Evolutionary conservation across 306 rosid genomes (phyloP), one percentile per base, ranked within the genome.

Genomic region (Lupinus albus): DNA sequence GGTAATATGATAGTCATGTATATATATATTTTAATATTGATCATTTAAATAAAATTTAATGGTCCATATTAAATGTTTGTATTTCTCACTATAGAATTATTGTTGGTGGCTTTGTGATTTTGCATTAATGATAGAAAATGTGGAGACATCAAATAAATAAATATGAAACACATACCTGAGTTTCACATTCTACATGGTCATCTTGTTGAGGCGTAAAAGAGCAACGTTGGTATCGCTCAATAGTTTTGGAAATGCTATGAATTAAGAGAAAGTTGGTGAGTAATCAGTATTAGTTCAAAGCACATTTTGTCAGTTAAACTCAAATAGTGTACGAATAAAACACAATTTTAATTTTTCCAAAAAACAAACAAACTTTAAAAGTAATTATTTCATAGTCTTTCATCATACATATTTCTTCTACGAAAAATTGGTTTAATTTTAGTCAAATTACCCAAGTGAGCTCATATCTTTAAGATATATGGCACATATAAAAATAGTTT

Each of bases 151-250:
- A 25, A 5, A 45, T 45, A 45, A 20, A 52, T 3, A 53, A 53
- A 18, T 6, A 20, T 8, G 8, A 20, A 53, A 28, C 36, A 4
- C 59, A 53, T 46, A 89, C 98, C 96, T 89, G 91, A 21, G 93
- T 79, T 81, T 92, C 85, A 14, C 71, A 74, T 61, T 86, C 85
- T 46, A 66, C 39, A 11, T 51, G 46, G 46, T 77, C 84, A 52
- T 85, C 87, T 52, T 81, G n/a, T n/a, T 25, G 95, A 52, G 92
- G 80, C 75, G 76, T 70, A 70, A 84, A 80, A 68, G 81, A 78
- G 76, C 87, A 80, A 4, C 91, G 74, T 73, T 89, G 89, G 79
- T 92, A 92, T 54, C 95, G 82, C 64, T 92, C 95, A 62, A 92
- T 80, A 48, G 95, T 87, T 55, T 86, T 82, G 46, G 80, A 14